Conservation (phyloP, 2,329 filamentous ascomycete genomes). For the Lachnellula subtilissima region DNA sequence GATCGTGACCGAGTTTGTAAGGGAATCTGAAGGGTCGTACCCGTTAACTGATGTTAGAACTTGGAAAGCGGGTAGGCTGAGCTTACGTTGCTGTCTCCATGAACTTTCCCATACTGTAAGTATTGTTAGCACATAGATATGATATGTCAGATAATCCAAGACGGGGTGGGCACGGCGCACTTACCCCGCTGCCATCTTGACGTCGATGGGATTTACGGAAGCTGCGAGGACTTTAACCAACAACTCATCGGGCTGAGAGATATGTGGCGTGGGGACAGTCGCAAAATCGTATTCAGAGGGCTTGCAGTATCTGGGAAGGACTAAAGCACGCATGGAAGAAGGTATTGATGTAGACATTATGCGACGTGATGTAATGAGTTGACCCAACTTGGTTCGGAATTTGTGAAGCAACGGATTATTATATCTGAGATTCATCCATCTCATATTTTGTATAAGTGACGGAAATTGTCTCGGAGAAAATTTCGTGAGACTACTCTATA, state of each 20-base stretch:
- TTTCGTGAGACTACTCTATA: too few relatives aligned
- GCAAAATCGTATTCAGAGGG: slow-evolving; percentile 32
- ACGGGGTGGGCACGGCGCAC: neutral
- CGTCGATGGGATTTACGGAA: slow-evolving; percentile 42
- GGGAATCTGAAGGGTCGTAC: slow-evolving; percentile 33
- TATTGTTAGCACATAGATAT: neutral
- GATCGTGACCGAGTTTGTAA: slow-evolving; percentile 40
- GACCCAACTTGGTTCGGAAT: too few relatives aligned
- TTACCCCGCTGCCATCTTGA: slow-evolving; percentile 34
- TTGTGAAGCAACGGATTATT: too few relatives aligned
- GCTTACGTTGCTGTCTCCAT: slow-evolving; percentile 1
- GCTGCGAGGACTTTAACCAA: slow-evolving; percentile 42
- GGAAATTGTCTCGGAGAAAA: too few relatives aligned
- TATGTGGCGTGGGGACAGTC: slow-evolving; percentile 41
- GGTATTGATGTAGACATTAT: slow-evolving; percentile 7
- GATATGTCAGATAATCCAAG: neutral
- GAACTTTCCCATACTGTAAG: slow-evolving; percentile 6
- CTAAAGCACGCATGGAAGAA: slow-evolving; percentile 24
- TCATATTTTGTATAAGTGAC: too few relatives aligned
- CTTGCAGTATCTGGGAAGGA: slow-evolving; percentile 20
- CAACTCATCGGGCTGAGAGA: slow-evolving; percentile 40
- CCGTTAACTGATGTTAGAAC: neutral
- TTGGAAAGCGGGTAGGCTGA: neutral
- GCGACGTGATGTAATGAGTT: too few relatives aligned
- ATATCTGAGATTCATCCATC: too few relatives aligned